A percentile compares a stretch with the other conserved stretches of the same genome.
Conservation (phyloP, 306 rosid genomes). For the Prunus dulcis region DNA sequence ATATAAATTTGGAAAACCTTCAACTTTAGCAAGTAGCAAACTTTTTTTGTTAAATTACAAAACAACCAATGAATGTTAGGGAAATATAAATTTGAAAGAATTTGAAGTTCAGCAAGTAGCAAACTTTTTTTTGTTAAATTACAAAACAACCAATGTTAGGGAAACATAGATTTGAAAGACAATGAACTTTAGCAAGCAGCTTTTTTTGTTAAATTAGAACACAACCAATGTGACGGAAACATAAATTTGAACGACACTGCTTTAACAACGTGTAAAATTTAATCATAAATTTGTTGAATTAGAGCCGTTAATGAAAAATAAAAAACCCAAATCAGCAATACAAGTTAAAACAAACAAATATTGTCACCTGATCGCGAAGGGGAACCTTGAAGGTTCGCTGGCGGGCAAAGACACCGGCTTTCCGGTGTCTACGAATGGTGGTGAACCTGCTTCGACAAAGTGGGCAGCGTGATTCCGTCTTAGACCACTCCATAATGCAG, state of each 20-base stretch:
- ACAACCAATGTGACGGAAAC: neutral
- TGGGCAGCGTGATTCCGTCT: conserved; percentile 79
- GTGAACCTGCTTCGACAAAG: conserved; percentile 71
- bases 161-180: neutral
- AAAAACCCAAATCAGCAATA: neutral
- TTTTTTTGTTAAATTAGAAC: neutral
- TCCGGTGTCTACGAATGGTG: conserved; percentile 48
- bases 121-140: too few relatives aligned
- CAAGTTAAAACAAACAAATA: too few relatives aligned
- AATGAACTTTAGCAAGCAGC: neutral
- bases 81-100: neutral
- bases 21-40: neutral
- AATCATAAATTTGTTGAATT: neutral
- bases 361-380: conserved; percentile 59
- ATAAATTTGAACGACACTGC: neutral
- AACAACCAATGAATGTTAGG: neutral
- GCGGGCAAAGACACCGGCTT: conserved; percentile 28
- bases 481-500: conserved; percentile 85
- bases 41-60: too few relatives aligned
- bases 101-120: too few relatives aligned
- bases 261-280: neutral
- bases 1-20: neutral
- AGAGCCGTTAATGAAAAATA: neutral
- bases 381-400: conserved; percentile 55
- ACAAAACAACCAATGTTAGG: neutral